Percentiles rank a stretch among this genome's conserved stretches.
Conservation (phyloP, 208 protist genomes). For the Acanthamoeba sp. region DNA sequence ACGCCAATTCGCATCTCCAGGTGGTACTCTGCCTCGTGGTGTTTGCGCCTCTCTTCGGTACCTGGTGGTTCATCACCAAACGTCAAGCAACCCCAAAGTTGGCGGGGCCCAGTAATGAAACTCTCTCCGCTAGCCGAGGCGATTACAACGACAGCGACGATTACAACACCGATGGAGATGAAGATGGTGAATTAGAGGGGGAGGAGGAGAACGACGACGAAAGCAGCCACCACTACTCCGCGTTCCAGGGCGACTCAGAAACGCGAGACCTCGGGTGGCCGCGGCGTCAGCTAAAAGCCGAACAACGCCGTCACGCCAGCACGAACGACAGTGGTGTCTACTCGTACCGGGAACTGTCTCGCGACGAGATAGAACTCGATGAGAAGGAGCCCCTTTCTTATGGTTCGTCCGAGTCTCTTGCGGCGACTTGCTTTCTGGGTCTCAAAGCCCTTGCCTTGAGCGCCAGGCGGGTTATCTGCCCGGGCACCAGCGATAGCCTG, state of each 20-base stretch:
- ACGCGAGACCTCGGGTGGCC: neutral
- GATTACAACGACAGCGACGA: neutral
- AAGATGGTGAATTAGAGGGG: neutral
- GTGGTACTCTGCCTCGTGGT: neutral
- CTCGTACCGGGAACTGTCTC: conserved; percentile 19
- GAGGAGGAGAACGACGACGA: conserved; percentile 24
- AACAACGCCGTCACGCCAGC: neutral
- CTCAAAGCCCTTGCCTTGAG: no score
- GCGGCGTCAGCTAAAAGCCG: neutral
- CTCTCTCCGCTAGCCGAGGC: no score
- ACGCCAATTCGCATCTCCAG: conserved; percentile 45
- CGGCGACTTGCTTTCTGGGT: no score
- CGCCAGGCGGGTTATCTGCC: no score
- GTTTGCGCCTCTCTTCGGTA: conserved; percentile 32
- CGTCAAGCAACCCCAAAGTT: neutral
- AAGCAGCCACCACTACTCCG: neutral
- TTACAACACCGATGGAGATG: neutral
- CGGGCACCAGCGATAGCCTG: no score
- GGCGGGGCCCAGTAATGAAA: no score
- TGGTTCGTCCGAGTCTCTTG: neutral
- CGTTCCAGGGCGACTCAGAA: no score
- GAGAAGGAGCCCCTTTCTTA: conserved; percentile 63
- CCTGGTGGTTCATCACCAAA: conserved; percentile 64
- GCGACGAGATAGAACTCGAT: conserved; percentile 17
- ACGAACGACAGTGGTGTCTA: neutral